phyloP scores from a whole-genome alignment of 129 eudicot species.

The Flaveria linearis region DNA sequence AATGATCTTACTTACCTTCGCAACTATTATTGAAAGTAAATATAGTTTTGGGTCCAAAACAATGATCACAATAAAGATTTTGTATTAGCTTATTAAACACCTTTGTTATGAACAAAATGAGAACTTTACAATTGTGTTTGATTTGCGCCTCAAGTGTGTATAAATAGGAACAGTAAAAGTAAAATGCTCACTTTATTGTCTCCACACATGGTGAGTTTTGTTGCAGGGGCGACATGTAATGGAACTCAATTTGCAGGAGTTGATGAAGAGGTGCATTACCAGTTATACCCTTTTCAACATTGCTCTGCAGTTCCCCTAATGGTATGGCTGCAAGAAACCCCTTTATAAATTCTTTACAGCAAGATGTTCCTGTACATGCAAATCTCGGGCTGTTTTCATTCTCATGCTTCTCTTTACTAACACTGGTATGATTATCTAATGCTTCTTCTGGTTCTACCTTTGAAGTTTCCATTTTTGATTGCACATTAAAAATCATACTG shows the following conservation, averaged over 20 bases:
- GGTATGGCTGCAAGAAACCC: constrained; percentile 67
- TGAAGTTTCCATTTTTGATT: constrained; percentile 27
- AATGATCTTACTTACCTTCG: constrained; percentile 13
- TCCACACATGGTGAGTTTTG: constrained; percentile 35
- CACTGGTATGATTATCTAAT: constrained; percentile 9
- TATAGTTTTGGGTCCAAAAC: not conserved
- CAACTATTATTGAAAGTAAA: constrained; percentile 14
- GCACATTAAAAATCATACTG: constrained; percentile 39
- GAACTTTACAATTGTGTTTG: constrained; percentile 12
- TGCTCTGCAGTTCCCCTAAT: constrained; percentile 48
- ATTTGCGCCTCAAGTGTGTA: constrained; percentile 6
- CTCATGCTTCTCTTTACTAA: constrained; percentile 21
- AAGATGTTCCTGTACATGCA: constrained; percentile 41
- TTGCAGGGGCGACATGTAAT: constrained; percentile 42
- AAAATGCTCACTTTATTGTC: constrained; percentile 27
- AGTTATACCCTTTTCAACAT: constrained; percentile 40
- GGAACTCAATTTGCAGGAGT: constrained; percentile 65
- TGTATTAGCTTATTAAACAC: constrained; percentile 6
- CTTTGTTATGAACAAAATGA: constrained; percentile 22
- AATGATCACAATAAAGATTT: constrained; percentile 6
- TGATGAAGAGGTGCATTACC: constrained; percentile 53
- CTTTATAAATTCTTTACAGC: constrained; percentile 59
- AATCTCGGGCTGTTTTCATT: constrained; percentile 20
- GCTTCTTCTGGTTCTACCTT: constrained; percentile 29
- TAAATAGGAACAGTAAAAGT: constrained; percentile 1